phyloP scores from a whole-genome alignment of 1,284 basidiomycete species.

The Ustilago shanxiensis region DNA sequence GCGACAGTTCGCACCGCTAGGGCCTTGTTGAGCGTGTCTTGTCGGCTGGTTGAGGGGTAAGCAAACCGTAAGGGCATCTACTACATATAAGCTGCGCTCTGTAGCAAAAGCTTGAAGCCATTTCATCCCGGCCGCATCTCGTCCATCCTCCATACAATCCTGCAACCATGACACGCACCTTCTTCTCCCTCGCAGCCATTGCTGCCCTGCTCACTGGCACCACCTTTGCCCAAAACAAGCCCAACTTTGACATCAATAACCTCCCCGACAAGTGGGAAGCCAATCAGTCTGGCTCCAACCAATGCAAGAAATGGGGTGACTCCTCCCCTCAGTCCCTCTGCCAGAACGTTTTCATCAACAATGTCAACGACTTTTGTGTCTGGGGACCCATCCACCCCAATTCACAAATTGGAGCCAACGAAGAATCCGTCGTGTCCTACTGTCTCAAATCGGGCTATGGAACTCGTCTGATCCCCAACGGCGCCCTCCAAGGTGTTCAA shows the following conservation, averaged over 20 bases:
- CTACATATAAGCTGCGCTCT: too few relatives aligned
- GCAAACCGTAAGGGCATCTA: too few relatives aligned
- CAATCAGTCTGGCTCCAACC: conserved; percentile 63
- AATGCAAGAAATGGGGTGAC: conserved; percentile 58
- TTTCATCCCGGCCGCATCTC: neutral
- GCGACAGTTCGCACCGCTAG: neutral
- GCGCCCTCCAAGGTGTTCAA: conserved; percentile 80
- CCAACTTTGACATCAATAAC: conserved; percentile 49
- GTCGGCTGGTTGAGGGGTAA: neutral
- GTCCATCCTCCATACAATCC: neutral
- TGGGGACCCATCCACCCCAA: conserved; percentile 54
- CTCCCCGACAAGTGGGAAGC: conserved; percentile 65
- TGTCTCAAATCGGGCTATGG: conserved; percentile 74
- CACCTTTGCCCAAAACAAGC: conserved; percentile 39
- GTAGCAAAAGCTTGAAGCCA: too few relatives aligned
- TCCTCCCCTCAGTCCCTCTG: conserved; percentile 52
- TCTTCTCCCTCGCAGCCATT: conserved; percentile 16
- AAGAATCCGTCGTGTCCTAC: conserved; percentile 79
- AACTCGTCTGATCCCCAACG: conserved; percentile 81
- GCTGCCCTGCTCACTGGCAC: conserved; percentile 15
- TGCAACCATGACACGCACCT: conserved; percentile 21
- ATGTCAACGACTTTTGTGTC: conserved; percentile 63
- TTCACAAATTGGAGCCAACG: conserved; percentile 51
- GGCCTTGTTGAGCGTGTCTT: neutral
- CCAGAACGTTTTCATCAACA: conserved; percentile 68